These are phyloP conservation scores for Suillus placidus DNA, from an alignment of 768 basidiomycete genomes.

Conservation along the genomic window DNA sequence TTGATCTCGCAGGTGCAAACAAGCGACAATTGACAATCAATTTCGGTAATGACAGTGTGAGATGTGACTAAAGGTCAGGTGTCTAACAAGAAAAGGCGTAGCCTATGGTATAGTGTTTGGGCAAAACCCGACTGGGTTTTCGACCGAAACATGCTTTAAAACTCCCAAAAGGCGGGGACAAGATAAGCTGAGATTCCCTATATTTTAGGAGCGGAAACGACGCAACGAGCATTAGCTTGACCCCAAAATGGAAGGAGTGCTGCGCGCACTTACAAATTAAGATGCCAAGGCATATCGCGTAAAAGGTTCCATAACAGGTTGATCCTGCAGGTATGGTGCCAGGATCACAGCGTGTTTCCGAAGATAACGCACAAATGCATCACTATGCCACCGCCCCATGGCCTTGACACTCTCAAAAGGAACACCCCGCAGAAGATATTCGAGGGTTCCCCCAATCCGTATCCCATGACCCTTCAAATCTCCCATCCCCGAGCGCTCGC, in stretches of 20 bases:
- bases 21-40: too few relatives aligned
- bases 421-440: conserved; percentile 30
- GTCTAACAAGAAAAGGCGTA: too few relatives aligned
- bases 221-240: neutral
- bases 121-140: neutral
- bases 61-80: too few relatives aligned
- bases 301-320: fast-evolving
- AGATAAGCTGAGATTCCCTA: neutral
- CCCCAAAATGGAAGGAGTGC: neutral
- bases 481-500: conserved; percentile 19
- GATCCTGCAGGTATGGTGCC: conserved; percentile 30
- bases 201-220: neutral
- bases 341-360: conserved; percentile 30
- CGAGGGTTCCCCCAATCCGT: conserved; percentile 30
- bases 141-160: neutral
- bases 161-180: neutral
- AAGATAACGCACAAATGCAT: conserved; percentile 34
- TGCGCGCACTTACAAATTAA: neutral
- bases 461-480: conserved; percentile 31
- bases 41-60: too few relatives aligned
- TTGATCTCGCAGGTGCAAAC: too few relatives aligned
- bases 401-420: conserved; percentile 37
- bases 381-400: conserved; percentile 40
- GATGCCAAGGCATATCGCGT: neutral
- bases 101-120: neutral